Evolutionary conservation across 2,329 filamentous ascomycete species (phyloP), one percentile per base, ranked within the genome.

Genomic region (Phialemonium atrogriseum): DNA sequence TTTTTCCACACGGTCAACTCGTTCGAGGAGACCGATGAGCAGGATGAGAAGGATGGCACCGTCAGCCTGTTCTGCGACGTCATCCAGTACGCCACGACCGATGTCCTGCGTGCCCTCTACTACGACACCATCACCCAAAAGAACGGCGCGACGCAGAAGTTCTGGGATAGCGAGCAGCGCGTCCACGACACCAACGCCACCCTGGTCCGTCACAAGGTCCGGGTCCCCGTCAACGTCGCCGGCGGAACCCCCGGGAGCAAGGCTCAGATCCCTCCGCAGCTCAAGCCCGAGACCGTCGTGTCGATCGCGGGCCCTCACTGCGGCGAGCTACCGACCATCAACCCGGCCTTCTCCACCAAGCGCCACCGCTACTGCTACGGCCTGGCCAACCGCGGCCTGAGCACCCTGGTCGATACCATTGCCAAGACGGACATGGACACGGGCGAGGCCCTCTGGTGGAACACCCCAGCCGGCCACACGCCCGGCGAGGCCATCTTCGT

Each of bases 1-100:
- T 80, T 76, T 54, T 93, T 93, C 53, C 85, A 94, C 55, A 74
- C 73, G 0, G 63, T 85, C 49, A 93, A 93, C 43, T 73, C 83
- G 0, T 91, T 78, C 50, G 82, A 89, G 46, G 70, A 84, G 40
- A 41, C 46, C 1, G 58, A 63, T 2, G 44, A 50, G 0, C 49
- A 48, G 3, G 35, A 47, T 9, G 35, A 44, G 8, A 32, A 26
- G 10, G 27, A 24, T n/a, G 35, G 28, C 10, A 33, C 10, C n/a
- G 56, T 58, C 5, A 64, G 77, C 37, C 63, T 91, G 12, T 60
- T 77, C 18, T 74, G 79, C 33, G 85, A 93, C 38, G 50, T 80
- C 2, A 55, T 77, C 18, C 60, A 71, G 31, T 87, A 81, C 46
- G 64, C 73, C 0, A 80, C 72, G 31, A 56, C 71, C 1, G 76